phyloP scores from a whole-genome alignment of 176 grass and related monocot genomes.

The Raddia guianensis region DNA sequence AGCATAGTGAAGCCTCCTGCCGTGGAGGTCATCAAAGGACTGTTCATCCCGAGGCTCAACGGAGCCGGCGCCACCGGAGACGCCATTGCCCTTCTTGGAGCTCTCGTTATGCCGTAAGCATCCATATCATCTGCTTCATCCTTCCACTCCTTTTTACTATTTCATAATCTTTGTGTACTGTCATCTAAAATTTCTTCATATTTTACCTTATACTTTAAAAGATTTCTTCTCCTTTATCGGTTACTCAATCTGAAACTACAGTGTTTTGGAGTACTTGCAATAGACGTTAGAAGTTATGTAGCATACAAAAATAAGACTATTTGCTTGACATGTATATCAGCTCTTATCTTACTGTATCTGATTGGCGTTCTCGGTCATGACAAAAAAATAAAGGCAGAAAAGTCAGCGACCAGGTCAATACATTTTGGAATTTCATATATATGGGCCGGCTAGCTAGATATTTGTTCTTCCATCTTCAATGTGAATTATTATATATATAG shows the following conservation, averaged over 20 bases:
- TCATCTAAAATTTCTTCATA: too few relatives aligned
- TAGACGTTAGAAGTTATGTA: background rate
- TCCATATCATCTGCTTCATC: too few relatives aligned
- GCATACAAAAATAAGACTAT: background rate
- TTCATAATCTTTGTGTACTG: too few relatives aligned
- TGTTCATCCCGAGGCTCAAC: slow-evolving; percentile 71
- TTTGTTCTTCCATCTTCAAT: background rate
- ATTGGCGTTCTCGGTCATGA: background rate
- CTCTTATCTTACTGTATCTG: background rate
- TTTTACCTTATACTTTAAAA: too few relatives aligned
- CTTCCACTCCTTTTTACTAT: too few relatives aligned
- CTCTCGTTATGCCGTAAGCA: slow-evolving; percentile 90
- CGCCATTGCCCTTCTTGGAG: slow-evolving; percentile 82
- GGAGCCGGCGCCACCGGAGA: slow-evolving; percentile 63
- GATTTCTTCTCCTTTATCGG: too few relatives aligned
- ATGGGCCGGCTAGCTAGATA: background rate
- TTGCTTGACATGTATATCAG: background rate
- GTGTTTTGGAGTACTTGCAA: too few relatives aligned
- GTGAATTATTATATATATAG: background rate
- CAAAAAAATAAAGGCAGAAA: too few relatives aligned
- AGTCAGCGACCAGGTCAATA: background rate
- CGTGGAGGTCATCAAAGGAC: slow-evolving; percentile 66
- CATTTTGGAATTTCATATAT: background rate
- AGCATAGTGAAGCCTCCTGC: slow-evolving; percentile 79
- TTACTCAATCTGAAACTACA: too few relatives aligned